Base-by-base conservation (phyloP, 2,329 filamentous ascomycete genomes). In the Fusarium dlaminii region DNA sequence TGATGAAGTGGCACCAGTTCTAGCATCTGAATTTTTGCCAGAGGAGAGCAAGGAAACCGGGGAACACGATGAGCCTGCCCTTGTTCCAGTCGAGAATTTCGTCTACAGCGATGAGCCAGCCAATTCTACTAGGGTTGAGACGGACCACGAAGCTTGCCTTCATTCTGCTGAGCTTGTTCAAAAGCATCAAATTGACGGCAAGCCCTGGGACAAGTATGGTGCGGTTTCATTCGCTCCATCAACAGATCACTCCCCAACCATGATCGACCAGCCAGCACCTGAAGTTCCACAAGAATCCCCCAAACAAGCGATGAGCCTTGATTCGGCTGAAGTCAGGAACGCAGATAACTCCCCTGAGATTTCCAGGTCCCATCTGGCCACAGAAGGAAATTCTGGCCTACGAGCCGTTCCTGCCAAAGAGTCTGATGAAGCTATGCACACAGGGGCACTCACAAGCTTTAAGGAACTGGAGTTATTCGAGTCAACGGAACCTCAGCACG, bases 21-120 rank as follows among this genome's bases (percentile, higher is more conserved):
- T 42, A 24, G 36, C 45, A 45, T 51, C 45, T 40, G 30, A 72
- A 24, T 17, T 20, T n/a, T 48, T 39, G 27, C 29, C 51, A 24
- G 68, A 72, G 32, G 63, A 59, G 67, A 72, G 51, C 32, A 74
- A 58, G 49, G 63, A 74, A 27, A 63, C 42, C 15, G 40, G 45
- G 14, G 54, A 61, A 40, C 34, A 37, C 52, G 58, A 52, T 20
- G 43, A 59, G 40, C 58, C 56, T 20, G 27, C 18, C 29, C 36
- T 49, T 34, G 52, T 30, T 27, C 39, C 42, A 42, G 42, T n/a
- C 30, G 54, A 68, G 11, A 40, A 18, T 30, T 42, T 24, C n/a
- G 30, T 34, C 14, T 32, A 27, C 24, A 37, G 34, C 29, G 52
- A 14, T 29, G 46, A 66, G 18, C 22, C 30, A 37, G 27, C 42